phyloP scores from a whole-genome alignment of 352 stramenopile species.

The Elongisporangium anandrum region DNA sequence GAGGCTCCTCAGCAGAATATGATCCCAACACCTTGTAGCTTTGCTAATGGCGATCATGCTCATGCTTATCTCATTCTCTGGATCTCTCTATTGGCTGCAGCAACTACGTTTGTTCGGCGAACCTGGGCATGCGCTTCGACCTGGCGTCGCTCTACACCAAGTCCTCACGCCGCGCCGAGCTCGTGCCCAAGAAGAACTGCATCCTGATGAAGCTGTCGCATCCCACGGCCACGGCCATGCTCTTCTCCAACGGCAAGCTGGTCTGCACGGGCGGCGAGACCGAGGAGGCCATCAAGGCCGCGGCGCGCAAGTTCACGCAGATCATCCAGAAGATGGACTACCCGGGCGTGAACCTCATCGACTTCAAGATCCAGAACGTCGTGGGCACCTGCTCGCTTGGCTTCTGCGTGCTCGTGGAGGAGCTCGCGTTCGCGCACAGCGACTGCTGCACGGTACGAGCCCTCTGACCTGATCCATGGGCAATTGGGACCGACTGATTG shows the following conservation, averaged over 20 bases:
- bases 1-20: not conserved
- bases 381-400: constrained; percentile 64
- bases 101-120: constrained; percentile 78
- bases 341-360: constrained; percentile 79
- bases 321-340: constrained; percentile 87
- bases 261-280: constrained; percentile 72
- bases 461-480: no score
- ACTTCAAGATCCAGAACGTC: constrained; percentile 87
- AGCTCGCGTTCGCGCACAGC: constrained; percentile 71
- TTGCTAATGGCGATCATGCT: not conserved
- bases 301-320: constrained; percentile 74
- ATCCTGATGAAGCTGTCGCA: constrained; percentile 75
- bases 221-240: constrained; percentile 74
- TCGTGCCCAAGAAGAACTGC: constrained; percentile 85
- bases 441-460: constrained; percentile 59
- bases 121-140: constrained; percentile 80
- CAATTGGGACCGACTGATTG: not conserved
- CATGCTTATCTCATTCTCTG: not conserved
- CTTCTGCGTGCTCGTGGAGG: constrained; percentile 79
- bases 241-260: constrained; percentile 82
- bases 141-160: constrained; percentile 65
- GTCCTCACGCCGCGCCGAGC: constrained; percentile 66
- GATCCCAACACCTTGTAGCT: not conserved
- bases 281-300: constrained; percentile 72
- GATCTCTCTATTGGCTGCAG: constrained; percentile 13